Evolutionary conservation across 208 protist genomes (phyloP).

Genomic region (Histomonas meleagridis): DNA sequence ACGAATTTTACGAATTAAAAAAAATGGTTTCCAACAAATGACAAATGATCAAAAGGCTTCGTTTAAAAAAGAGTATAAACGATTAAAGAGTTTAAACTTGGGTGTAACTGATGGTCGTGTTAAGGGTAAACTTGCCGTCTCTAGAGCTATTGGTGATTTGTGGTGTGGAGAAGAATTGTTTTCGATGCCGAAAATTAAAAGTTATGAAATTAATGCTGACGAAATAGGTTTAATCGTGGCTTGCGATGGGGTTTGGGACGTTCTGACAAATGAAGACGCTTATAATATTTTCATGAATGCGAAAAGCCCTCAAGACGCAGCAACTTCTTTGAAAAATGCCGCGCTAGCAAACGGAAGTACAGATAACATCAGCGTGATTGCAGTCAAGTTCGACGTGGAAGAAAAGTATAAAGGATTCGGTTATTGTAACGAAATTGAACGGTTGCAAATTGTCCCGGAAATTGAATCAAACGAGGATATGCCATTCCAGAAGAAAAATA

Average conservation of each 20-base stretch:
- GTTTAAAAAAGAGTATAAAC: background rate
- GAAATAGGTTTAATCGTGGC: background rate
- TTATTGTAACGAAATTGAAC: background rate
- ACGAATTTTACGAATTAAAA: background rate
- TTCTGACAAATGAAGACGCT: background rate
- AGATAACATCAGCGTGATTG: background rate
- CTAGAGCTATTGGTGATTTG: background rate
- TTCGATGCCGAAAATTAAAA: background rate
- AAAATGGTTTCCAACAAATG: background rate
- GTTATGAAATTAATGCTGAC: background rate
- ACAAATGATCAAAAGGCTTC: background rate
- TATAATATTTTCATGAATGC: background rate
- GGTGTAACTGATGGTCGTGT: background rate
- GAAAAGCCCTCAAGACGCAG: background rate
- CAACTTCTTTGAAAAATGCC: background rate
- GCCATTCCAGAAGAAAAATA: no score
- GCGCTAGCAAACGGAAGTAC: background rate
- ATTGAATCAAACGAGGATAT: background rate
- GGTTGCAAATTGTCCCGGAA: background rate
- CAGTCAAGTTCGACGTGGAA: background rate
- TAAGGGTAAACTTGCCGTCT: background rate
- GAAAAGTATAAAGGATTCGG: background rate
- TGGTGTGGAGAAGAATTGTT: background rate
- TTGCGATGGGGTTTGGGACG: slow-evolving; percentile 23
- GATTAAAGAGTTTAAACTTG: background rate